Conservation (phyloP, 2,329 filamentous ascomycete species). For the Scortechinia acanthostroma region DNA sequence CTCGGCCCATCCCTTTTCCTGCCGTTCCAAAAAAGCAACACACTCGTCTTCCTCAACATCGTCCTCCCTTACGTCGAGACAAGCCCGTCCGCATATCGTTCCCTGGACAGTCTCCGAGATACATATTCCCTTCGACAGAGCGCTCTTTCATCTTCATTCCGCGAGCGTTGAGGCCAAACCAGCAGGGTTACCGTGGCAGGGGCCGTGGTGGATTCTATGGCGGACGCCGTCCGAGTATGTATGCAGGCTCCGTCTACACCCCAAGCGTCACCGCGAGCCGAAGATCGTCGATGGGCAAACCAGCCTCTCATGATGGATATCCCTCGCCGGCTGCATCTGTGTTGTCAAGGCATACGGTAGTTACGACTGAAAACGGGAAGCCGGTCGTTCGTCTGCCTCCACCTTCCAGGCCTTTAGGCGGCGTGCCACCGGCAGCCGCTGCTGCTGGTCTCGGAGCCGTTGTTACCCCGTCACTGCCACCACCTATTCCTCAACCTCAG, state of each 20-base stretch:
- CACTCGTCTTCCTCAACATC: conserved; percentile 87
- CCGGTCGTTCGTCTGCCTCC: conserved; percentile 82
- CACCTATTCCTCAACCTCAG: no score
- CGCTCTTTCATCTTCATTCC: conserved; percentile 98
- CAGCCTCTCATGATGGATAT: conserved; percentile 54
- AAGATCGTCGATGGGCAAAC: conserved; percentile 65
- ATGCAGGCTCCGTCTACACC: conserved; percentile 69
- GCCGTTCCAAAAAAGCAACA: conserved; percentile 81
- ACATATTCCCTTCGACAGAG: conserved; percentile 84
- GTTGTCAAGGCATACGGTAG: conserved; percentile 44
- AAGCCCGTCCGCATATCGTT: conserved; percentile 93
- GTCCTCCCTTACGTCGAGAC: conserved; percentile 85
- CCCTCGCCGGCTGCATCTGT: conserved; percentile 49
- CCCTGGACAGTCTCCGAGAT: conserved; percentile 70
- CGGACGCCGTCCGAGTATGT: conserved; percentile 40
- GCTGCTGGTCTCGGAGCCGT: background rate
- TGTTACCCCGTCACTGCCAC: background rate
- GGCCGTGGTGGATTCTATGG: background rate
- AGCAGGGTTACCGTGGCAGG: conserved; percentile 68
- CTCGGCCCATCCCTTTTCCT: conserved; percentile 62
- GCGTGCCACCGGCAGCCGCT: background rate
- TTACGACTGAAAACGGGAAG: conserved; percentile 40
- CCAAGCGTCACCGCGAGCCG: conserved; percentile 81
- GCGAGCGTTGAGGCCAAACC: conserved; percentile 83
- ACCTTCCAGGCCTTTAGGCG: conserved; percentile 17